Percentiles rank a stretch among this genome's conserved stretches.
Conservation (phyloP, 2,329 filamentous ascomycete genomes). For the Fusarium mangiferae region DNA sequence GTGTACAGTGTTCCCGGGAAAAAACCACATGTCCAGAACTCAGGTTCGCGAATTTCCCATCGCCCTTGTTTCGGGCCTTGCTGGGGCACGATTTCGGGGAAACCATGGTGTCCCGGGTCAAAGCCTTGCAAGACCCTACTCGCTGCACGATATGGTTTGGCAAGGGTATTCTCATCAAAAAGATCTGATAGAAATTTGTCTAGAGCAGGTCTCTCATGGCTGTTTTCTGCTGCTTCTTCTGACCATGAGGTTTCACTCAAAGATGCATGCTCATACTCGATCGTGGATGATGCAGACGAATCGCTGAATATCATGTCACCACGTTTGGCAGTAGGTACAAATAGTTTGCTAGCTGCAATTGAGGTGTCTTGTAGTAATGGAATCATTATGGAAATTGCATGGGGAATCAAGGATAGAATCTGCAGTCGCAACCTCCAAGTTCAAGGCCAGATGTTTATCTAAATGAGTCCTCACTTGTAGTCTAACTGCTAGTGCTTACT, state of each 20-base stretch:
- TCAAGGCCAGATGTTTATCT: too few relatives aligned
- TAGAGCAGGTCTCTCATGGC: not conserved
- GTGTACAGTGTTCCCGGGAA: slow-evolving; percentile 52
- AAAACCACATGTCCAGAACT: slow-evolving; percentile 57
- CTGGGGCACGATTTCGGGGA: slow-evolving; percentile 49
- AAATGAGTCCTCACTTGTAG: too few relatives aligned
- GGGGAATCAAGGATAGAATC: too few relatives aligned
- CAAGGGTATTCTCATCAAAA: slow-evolving; percentile 3
- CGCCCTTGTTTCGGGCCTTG: slow-evolving; percentile 39
- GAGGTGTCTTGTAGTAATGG: not conserved
- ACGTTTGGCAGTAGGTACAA: too few relatives aligned
- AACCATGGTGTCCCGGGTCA: slow-evolving; percentile 6
- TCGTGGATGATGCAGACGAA: not conserved
- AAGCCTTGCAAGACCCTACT: not conserved
- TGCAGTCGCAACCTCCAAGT: not conserved
- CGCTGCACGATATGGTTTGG: not conserved
- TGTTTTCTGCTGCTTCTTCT: not conserved
- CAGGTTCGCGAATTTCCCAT: slow-evolving; percentile 45
- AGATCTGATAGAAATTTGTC: not conserved
- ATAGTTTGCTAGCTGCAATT: not conserved
- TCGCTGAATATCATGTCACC: too few relatives aligned
- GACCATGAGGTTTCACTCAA: not conserved
- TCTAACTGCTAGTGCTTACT: not conserved
- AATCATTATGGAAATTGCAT: not conserved
- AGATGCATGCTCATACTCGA: not conserved